Conservation (phyloP, 441 rosid genomes). For the Bruguiera hainesii region DNA sequence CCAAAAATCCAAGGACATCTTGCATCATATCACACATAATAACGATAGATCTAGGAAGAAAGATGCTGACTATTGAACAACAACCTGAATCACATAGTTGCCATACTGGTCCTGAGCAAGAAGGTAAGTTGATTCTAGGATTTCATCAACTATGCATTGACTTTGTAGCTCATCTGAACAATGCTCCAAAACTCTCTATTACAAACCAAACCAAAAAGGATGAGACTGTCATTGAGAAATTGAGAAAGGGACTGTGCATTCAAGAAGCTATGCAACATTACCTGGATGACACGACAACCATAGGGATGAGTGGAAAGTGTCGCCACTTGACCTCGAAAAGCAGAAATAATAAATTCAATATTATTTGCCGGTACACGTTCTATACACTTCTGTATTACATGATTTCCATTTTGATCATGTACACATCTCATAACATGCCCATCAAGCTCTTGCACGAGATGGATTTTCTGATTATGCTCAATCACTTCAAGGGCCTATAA, state of each 20-base stretch:
- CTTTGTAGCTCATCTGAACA: constrained; percentile 75
- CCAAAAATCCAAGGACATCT: not conserved
- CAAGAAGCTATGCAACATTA: constrained; percentile 22
- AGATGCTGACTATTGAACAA: not conserved
- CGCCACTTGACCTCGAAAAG: constrained; percentile 87
- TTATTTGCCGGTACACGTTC: constrained; percentile 74
- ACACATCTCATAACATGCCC: constrained; percentile 93
- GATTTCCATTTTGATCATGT: constrained; percentile 98
- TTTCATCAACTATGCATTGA: constrained; percentile 86
- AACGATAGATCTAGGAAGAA: no score
- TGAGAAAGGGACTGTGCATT: not conserved
- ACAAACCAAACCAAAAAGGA: constrained; percentile 16
- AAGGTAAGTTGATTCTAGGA: constrained; percentile 67
- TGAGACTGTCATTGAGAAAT: not conserved
- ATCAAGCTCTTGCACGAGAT: constrained; percentile 80
- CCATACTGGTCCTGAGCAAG: constrained; percentile 99
- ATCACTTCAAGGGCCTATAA: constrained; percentile 96
- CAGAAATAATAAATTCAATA: constrained; percentile 73
- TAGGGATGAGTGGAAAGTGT: constrained; percentile 94
- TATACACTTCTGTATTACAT: constrained; percentile 94
- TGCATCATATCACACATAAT: not conserved
- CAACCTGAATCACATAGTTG: constrained; percentile 96
- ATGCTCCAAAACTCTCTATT: constrained; percentile 92
- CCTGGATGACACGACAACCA: constrained; percentile 99
- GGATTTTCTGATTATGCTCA: constrained; percentile 80